phyloP scores from a whole-genome alignment of 2,329 filamentous ascomycete genomes.

The Pyricularia grisea region DNA sequence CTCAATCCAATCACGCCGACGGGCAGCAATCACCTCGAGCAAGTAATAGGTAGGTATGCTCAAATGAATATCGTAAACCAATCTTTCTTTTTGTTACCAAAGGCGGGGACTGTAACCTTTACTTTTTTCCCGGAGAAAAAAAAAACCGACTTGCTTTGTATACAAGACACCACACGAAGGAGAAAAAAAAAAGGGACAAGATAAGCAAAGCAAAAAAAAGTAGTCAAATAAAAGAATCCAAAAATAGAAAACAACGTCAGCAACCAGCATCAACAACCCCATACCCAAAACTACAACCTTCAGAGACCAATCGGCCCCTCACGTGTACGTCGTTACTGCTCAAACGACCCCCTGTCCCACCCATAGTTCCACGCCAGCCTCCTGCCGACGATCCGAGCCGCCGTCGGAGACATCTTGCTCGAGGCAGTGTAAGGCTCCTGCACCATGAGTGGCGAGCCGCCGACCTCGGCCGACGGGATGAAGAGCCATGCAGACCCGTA shows the following conservation, averaged over 20 bases:
- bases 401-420: constrained; percentile 1
- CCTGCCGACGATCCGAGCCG: constrained; percentile 3
- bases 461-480: constrained; percentile 2
- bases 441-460: neutral
- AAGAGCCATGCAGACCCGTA: constrained; percentile 11
- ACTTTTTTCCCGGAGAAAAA: neutral
- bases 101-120: neutral
- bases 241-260: neutral
- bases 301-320: neutral
- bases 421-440: constrained; percentile 4
- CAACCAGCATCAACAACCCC: neutral
- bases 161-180: neutral
- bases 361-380: constrained; percentile 4
- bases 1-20: neutral
- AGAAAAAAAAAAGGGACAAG: neutral
- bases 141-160: neutral
- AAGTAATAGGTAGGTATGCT: neutral
- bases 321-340: neutral
- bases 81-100: neutral
- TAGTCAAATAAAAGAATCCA: neutral
- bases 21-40: neutral
- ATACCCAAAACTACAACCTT: neutral
- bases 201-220: neutral
- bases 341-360: constrained; percentile 4
- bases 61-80: neutral